Conservation (phyloP, 768 basidiomycete genomes). For the Xanthoconium stramineum region DNA sequence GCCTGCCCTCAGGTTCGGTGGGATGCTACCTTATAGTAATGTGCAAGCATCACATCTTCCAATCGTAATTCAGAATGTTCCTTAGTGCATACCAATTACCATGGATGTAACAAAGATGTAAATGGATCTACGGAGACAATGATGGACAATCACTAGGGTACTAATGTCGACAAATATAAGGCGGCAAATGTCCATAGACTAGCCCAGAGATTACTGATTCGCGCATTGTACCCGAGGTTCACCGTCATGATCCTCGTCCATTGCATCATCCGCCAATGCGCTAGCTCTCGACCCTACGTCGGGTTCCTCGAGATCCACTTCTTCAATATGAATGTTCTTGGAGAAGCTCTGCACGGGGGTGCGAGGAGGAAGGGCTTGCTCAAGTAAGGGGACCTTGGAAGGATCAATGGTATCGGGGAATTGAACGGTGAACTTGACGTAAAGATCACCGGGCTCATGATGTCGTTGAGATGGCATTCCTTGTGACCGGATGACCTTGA, state of each 20-base stretch:
- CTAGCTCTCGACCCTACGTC: slow-evolving; percentile 53
- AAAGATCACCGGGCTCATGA: slow-evolving; percentile 94
- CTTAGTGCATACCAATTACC: slow-evolving; percentile 28
- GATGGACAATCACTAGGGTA: slow-evolving; percentile 20
- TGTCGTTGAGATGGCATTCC: slow-evolving; percentile 99
- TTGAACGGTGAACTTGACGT: slow-evolving; percentile 77
- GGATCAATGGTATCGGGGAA: slow-evolving; percentile 86
- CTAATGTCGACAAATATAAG: slow-evolving; percentile 19
- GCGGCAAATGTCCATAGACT: slow-evolving; percentile 14
- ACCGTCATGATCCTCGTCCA: slow-evolving; percentile 90
- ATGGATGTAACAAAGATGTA: slow-evolving; percentile 28
- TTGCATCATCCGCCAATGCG: slow-evolving; percentile 65
- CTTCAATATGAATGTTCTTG: slow-evolving; percentile 72
- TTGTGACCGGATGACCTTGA: slow-evolving; percentile 90
- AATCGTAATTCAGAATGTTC: not conserved
- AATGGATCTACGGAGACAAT: slow-evolving; percentile 29
- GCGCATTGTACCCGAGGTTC: slow-evolving; percentile 96
- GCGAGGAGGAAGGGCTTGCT: slow-evolving; percentile 82
- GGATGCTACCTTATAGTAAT: slow-evolving; percentile 20
- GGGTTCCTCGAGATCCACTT: slow-evolving; percentile 77
- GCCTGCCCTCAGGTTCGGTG: slow-evolving; percentile 24
- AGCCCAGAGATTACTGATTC: slow-evolving; percentile 57
- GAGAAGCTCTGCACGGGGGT: slow-evolving; percentile 60
- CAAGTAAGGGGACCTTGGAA: slow-evolving; percentile 65
- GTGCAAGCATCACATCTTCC: not conserved